Percentiles rank a stretch among this genome's conserved stretches.
Evolutionary conservation across 2,329 filamentous ascomycete species (phyloP).

Genomic region (Verruconis gallopava): DNA sequence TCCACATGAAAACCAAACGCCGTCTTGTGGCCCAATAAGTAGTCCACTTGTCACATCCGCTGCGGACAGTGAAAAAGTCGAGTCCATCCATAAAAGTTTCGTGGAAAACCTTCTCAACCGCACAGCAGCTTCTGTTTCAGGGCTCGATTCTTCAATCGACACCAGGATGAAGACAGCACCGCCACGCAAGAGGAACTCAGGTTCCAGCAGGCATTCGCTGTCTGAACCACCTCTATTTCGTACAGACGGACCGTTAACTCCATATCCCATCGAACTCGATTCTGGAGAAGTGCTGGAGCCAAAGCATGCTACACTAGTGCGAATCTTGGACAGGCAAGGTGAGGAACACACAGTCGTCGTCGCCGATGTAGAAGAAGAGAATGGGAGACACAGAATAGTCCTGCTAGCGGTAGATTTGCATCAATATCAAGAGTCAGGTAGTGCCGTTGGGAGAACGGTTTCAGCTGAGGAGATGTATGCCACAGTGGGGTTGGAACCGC

Average conservation of each 20-base stretch:
- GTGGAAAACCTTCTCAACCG: conserved; percentile 1
- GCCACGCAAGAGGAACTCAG: background rate
- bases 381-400: conserved; percentile 2
- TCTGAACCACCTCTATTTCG: conserved; percentile 3
- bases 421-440: background rate
- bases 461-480: conserved; percentile 7
- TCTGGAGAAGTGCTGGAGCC: conserved; percentile 5
- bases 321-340: background rate
- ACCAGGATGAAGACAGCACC: background rate
- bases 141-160: background rate
- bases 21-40: background rate
- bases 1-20: conserved; percentile 3
- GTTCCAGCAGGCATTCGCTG: too few species aligned
- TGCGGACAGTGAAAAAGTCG: background rate
- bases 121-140: background rate
- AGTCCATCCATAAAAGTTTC: conserved; percentile 2
- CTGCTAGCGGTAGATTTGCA: conserved; percentile 7
- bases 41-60: background rate
- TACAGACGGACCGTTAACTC: conserved; percentile 2
- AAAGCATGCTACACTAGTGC: conserved; percentile 1
- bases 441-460: conserved; percentile 1
- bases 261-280: conserved; percentile 6
- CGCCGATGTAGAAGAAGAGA: conserved; percentile 4
- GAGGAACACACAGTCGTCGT: conserved; percentile 1
- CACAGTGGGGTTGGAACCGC: conserved; percentile 5